Conservation (phyloP, 2,329 filamentous ascomycete species). For the Fonsecaea erecta region DNA sequence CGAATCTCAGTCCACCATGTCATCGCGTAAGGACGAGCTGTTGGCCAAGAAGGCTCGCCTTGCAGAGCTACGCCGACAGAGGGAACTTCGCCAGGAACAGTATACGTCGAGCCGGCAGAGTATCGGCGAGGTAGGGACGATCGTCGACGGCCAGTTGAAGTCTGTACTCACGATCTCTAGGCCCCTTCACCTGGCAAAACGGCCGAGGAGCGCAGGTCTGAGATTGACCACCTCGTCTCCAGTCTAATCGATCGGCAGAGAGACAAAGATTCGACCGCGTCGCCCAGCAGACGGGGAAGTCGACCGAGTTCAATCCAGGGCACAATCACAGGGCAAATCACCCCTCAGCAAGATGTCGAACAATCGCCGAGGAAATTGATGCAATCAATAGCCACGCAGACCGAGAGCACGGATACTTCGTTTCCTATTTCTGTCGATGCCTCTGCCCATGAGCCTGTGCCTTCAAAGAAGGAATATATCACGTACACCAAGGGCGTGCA, state of each 20-base stretch:
- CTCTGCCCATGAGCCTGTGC: slow-evolving; percentile 51
- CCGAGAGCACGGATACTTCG: slow-evolving; percentile 72
- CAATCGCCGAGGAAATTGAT: slow-evolving; percentile 47
- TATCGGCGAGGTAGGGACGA: slow-evolving; percentile 69
- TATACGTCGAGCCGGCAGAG: slow-evolving; percentile 71
- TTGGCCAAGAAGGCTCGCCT: slow-evolving; percentile 96
- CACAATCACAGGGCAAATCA: slow-evolving; percentile 75
- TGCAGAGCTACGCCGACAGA: slow-evolving; percentile 90
- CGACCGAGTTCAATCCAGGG: slow-evolving; percentile 86
- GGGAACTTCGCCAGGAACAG: slow-evolving; percentile 80
- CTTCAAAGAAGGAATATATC: slow-evolving; percentile 71
- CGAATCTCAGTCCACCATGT: slow-evolving; percentile 45
- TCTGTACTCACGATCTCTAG: slow-evolving; percentile 25
- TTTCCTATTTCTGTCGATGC: slow-evolving; percentile 81
- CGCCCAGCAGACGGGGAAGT: slow-evolving; percentile 61
- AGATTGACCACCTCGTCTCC: slow-evolving; percentile 75
- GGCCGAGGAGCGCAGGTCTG: slow-evolving; percentile 33
- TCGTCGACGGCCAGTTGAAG: background rate
- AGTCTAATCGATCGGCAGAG: slow-evolving; percentile 74
- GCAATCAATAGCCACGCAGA: slow-evolving; percentile 64
- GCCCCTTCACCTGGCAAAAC: slow-evolving; percentile 33
- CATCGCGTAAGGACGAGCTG: slow-evolving; percentile 84
- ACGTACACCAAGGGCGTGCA: slow-evolving; percentile 98
- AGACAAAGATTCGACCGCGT: slow-evolving; percentile 36
- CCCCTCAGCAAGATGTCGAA: slow-evolving; percentile 64